Percentiles rank a stretch among this genome's conserved stretches.
Evolutionary conservation across 2,329 filamentous ascomycete genomes (phyloP).

Genomic region (Ceratocystis diversiconidia): DNA sequence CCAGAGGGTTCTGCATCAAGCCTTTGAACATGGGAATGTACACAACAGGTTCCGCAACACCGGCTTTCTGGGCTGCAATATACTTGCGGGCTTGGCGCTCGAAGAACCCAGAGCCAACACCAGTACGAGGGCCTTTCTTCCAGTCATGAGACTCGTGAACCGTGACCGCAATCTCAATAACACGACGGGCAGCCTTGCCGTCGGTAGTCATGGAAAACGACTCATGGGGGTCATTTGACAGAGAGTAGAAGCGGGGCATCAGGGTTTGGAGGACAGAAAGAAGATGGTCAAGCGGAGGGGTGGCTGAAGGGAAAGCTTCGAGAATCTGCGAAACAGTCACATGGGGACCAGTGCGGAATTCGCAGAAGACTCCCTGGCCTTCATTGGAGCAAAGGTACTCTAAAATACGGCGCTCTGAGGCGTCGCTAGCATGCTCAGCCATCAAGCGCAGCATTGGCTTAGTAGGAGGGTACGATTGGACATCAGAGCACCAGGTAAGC

Average conservation of each 20-base stretch:
- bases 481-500: slow-evolving; percentile 89
- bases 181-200: slow-evolving; percentile 55
- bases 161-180: slow-evolving; percentile 94
- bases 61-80: slow-evolving; percentile 50
- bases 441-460: slow-evolving; percentile 75
- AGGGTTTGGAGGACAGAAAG: slow-evolving; percentile 69
- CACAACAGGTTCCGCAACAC: slow-evolving; percentile 35
- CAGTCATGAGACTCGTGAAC: slow-evolving; percentile 79
- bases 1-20: slow-evolving; percentile 91
- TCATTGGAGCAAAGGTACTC: slow-evolving; percentile 75
- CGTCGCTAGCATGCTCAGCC: slow-evolving; percentile 67
- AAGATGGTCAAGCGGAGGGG: slow-evolving; percentile 71
- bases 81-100: slow-evolving; percentile 67
- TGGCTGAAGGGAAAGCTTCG: slow-evolving; percentile 78
- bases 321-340: slow-evolving; percentile 76
- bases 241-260: slow-evolving; percentile 97
- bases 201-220: slow-evolving; percentile 39
- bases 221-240: slow-evolving; percentile 88
- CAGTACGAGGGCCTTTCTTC: slow-evolving; percentile 57
- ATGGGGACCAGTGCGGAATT: slow-evolving; percentile 79
- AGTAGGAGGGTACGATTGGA: slow-evolving; percentile 82
- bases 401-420: slow-evolving; percentile 78
- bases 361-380: slow-evolving; percentile 84
- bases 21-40: slow-evolving; percentile 96
- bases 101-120: slow-evolving; percentile 85